Base-by-base conservation (phyloP, 1,284 basidiomycete genomes). In the Ustilago nuda region DNA sequence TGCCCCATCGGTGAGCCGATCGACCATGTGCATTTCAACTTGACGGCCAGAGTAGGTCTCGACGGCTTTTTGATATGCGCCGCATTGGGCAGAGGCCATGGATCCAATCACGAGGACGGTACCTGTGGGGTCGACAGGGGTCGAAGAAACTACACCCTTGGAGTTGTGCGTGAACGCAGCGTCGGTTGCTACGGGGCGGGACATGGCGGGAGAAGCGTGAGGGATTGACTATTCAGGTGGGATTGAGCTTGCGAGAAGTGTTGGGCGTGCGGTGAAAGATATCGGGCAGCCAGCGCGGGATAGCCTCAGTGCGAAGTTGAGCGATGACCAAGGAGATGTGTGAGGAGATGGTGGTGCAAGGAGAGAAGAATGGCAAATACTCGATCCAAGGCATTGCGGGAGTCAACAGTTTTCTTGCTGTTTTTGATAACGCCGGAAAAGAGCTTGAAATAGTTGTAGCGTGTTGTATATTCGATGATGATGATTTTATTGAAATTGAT, bases 1-100 rank as follows among this genome's bases (percentile, higher is more conserved):
- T 19, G 71, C 81, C 2, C 68, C 79, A 23, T 84, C 82, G 15
- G 82, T 84, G 45, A 85, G 63, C 11, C 84, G 81, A 57, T 85
- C 84, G 30, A 81, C 71, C 83, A 85, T 84, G 61, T 85, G 76
- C 73, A 84, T 85, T 59, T 85, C 84, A 7, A 85, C 77, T 43
- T 72, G 72, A 56, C 67, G 67, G 27, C 67, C 69, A 7, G 66
- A 66, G 66, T 72, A 72, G 0, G 61, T 46, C 53, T 84, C 71
- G 50, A 85, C 78, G 0, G 66, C 76, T 17, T 72, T 65, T 54
- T 85, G 84, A 63, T 85, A 85, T 19, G 68, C 54, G 35, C 82
- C 82, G 50, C 56, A 61, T 51, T 73, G 65, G 8, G 84, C 84
- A 3, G 82, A 78, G 6, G 72, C 69, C 67, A 85, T 72, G n/a